A percentile compares a stretch with the other conserved stretches of the same genome.
phyloP scores from a whole-genome alignment of 2,329 filamentous ascomycete genomes.

The Calonectria pseudoreteaudii region DNA sequence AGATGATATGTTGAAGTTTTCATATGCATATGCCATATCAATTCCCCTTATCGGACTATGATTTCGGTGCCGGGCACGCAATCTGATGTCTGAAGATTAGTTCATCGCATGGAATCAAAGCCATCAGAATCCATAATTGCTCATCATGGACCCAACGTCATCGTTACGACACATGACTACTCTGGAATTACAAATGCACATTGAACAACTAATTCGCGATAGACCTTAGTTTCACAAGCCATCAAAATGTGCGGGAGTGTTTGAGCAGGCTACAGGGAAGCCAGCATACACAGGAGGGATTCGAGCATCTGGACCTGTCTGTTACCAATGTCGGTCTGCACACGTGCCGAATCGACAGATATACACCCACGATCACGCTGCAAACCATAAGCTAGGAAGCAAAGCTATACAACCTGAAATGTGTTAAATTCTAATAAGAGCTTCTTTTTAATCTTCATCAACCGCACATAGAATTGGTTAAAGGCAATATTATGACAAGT shows the following conservation, averaged over 20 bases:
- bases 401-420: background rate
- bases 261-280: background rate
- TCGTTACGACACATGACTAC: background rate
- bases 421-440: background rate
- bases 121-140: background rate
- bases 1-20: no score
- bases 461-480: background rate
- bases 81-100: background rate
- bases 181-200: background rate
- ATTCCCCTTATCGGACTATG: background rate
- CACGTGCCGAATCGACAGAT: background rate
- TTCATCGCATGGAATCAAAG: background rate
- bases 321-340: background rate
- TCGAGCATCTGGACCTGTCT: background rate
- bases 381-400: background rate
- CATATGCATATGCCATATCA: background rate
- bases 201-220: background rate
- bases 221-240: background rate
- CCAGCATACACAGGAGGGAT: background rate
- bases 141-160: background rate
- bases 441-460: background rate
- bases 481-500: background rate
- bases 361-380: no score
- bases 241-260: background rate
- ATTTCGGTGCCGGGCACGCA: background rate